Conservation (phyloP, 768 basidiomycete species). For the Tylopilus intermedius region DNA sequence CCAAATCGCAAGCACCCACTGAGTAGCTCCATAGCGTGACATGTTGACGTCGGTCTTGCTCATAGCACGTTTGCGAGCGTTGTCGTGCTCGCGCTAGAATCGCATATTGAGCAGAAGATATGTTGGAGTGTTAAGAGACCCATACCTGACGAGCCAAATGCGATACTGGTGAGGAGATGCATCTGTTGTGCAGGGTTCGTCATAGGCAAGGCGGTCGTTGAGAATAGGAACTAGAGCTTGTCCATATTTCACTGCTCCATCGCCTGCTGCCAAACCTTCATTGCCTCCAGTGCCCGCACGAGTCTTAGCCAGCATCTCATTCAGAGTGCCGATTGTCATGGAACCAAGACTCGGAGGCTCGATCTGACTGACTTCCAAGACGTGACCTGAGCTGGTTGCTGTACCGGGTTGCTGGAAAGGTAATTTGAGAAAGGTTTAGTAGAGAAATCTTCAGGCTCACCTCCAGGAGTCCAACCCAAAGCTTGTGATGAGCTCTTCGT, state of each 20-base stretch:
- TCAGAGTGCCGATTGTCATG: conserved; percentile 14
- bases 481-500: conserved; percentile 28
- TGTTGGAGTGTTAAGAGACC: neutral
- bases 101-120: neutral
- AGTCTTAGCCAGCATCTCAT: conserved; percentile 8
- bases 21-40: conserved; percentile 9
- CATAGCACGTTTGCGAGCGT: conserved; percentile 25
- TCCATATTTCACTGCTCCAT: conserved; percentile 26
- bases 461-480: conserved; percentile 24
- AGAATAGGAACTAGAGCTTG: conserved; percentile 26
- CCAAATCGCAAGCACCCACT: conserved; percentile 57
- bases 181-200: conserved; percentile 28
- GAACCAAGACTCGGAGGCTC: conserved; percentile 20
- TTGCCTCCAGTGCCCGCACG: conserved; percentile 5
- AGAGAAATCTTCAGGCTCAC: conserved; percentile 5
- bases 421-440: neutral
- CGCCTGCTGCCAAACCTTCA: conserved; percentile 12
- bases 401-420: conserved; percentile 24
- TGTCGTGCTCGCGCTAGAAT: conserved; percentile 24
- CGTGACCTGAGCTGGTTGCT: conserved; percentile 27
- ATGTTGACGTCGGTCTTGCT: conserved; percentile 27
- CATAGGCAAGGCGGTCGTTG: conserved; percentile 30
- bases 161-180: conserved; percentile 26
- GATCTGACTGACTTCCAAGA: conserved; percentile 23
- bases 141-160: conserved; percentile 31